Evolutionary conservation across 768 basidiomycete genomes (phyloP).

Genomic region (Mycena haematopus): DNA sequence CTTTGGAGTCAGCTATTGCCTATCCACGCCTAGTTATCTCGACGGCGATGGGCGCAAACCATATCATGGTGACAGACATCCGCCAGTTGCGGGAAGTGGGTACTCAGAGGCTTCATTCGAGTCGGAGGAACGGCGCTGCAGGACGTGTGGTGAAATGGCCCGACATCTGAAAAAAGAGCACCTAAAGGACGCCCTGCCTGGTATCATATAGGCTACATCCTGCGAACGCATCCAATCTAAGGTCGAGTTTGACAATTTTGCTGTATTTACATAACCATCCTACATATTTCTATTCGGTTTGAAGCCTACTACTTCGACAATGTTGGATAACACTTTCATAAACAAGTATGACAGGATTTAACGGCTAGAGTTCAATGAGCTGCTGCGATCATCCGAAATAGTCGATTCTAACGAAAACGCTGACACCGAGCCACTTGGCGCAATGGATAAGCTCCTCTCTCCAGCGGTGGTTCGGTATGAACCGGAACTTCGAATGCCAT

Average conservation of each 20-base stretch:
- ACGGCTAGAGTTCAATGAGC: no score
- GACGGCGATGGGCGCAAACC: slow-evolving; percentile 27
- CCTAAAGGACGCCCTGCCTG: slow-evolving; percentile 31
- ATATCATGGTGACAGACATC: slow-evolving; percentile 31
- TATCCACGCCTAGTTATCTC: slow-evolving; percentile 24
- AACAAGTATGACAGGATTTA: no score
- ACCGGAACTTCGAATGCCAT: background rate
- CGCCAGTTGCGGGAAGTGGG: slow-evolving; percentile 24
- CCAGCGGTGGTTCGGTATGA: background rate
- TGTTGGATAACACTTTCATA: no score
- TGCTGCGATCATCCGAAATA: no score
- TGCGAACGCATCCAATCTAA: background rate
- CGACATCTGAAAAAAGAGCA: slow-evolving; percentile 33
- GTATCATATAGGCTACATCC: slow-evolving; percentile 13
- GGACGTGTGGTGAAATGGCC: slow-evolving; percentile 30
- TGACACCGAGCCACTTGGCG: background rate
- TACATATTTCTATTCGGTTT: no score
- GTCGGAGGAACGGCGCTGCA: slow-evolving; percentile 24
- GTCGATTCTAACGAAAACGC: background rate
- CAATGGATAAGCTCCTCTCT: background rate
- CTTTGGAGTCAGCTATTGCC: slow-evolving; percentile 30
- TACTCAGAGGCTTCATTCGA: slow-evolving; percentile 30
- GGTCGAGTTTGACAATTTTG: background rate
- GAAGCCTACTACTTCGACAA: no score
- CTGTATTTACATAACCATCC: background rate